phyloP scores from a whole-genome alignment of 257 asterid genomes.

The Asclepias syriaca region DNA sequence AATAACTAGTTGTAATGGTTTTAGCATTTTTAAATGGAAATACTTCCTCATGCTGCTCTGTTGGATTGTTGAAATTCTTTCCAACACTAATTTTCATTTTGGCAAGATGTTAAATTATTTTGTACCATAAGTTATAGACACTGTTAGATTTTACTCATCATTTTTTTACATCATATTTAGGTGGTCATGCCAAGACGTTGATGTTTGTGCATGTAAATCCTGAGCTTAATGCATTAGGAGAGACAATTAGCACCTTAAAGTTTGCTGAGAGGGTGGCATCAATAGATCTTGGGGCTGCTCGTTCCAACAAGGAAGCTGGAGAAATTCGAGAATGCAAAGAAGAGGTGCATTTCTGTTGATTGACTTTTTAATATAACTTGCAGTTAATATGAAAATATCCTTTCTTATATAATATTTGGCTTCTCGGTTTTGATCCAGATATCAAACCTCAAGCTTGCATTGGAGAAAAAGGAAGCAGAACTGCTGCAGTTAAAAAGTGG shows the following conservation, averaged over 20 bases:
- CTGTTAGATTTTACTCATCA: background rate
- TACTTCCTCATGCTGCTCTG: background rate
- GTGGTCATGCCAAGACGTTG: slow-evolving; percentile 75
- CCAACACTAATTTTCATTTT: background rate
- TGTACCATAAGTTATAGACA: background rate
- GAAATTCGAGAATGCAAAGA: slow-evolving; percentile 74
- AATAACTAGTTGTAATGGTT: background rate
- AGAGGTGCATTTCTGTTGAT: slow-evolving; percentile 47
- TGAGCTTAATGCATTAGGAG: slow-evolving; percentile 66
- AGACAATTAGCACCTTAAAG: slow-evolving; percentile 80
- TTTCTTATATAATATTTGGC: background rate
- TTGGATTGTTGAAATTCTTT: background rate
- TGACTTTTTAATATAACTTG: slow-evolving; percentile 15
- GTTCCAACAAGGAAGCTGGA: slow-evolving; percentile 73
- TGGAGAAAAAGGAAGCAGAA: slow-evolving; percentile 86
- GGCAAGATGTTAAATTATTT: background rate
- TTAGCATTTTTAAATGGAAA: background rate
- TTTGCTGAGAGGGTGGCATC: slow-evolving; percentile 90
- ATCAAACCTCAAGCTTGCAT: slow-evolving; percentile 61
- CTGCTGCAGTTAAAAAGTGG: slow-evolving; percentile 62
- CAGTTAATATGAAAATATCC: slow-evolving; percentile 8
- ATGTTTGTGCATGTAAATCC: slow-evolving; percentile 95
- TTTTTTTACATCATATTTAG: slow-evolving; percentile 20
- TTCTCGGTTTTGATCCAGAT: slow-evolving; percentile 36
- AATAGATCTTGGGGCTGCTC: slow-evolving; percentile 84